These are phyloP conservation scores for Pleoardoris graminearum DNA, from an alignment of 2,329 filamentous ascomycete species.

Conservation along the genomic window DNA sequence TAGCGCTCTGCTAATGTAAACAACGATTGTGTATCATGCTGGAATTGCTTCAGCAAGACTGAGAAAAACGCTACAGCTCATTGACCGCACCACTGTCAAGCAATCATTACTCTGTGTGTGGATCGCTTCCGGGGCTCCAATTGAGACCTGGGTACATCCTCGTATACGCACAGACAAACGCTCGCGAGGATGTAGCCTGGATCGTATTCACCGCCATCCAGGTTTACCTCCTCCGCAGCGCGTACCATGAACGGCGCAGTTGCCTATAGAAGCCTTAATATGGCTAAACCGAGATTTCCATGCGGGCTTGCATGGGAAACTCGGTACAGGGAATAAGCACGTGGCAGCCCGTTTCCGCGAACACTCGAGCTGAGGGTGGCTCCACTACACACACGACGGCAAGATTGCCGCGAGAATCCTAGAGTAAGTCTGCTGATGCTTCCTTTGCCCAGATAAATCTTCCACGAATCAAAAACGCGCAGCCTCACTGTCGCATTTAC, in stretches of 20 bases:
- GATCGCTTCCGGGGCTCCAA: background rate
- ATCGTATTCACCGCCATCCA: slow-evolving; percentile 6
- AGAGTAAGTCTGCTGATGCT: background rate
- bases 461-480: background rate
- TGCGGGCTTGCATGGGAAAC: background rate
- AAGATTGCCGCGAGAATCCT: background rate
- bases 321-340: background rate
- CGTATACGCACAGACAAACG: slow-evolving; percentile 6
- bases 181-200: slow-evolving; percentile 1
- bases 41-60: background rate
- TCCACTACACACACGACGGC: background rate
- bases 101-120: too few species aligned
- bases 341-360: background rate
- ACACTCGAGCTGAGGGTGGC: background rate
- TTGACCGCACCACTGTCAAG: too few species aligned
- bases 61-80: background rate
- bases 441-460: background rate
- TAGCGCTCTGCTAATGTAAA: background rate
- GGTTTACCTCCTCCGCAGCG: slow-evolving; percentile 3
- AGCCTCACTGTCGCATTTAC: background rate
- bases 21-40: background rate
- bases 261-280: background rate
- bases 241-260: background rate
- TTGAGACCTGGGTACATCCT: slow-evolving; percentile 2
- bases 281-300: background rate